Evolutionary conservation across 2,329 filamentous ascomycete species (phyloP).

Genomic region (Colletotrichum spaethianum): DNA sequence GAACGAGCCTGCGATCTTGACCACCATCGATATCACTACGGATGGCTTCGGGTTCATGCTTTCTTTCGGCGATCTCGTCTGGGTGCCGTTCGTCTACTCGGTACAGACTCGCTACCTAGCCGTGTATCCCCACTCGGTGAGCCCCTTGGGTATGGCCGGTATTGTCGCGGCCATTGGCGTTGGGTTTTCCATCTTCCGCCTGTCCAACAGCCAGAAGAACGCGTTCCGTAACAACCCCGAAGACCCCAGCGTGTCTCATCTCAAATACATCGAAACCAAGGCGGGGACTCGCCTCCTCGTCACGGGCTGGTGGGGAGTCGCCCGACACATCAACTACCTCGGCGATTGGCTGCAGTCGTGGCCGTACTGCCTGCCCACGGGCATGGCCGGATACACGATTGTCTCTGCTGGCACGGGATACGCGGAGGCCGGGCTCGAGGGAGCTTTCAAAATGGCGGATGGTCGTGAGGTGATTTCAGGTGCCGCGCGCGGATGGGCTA

Average conservation of each 20-base stretch:
- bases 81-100: constrained; percentile 92
- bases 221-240: constrained; percentile 89
- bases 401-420: constrained; percentile 65
- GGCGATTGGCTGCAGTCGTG: constrained; percentile 96
- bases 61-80: constrained; percentile 90
- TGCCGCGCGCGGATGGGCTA: constrained; percentile 84
- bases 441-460: constrained; percentile 70
- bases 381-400: constrained; percentile 85
- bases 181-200: constrained; percentile 93
- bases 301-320: constrained; percentile 93
- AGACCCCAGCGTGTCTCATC: constrained; percentile 83
- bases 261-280: constrained; percentile 89
- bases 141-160: constrained; percentile 73
- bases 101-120: constrained; percentile 89
- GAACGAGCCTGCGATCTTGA: constrained; percentile 91
- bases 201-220: constrained; percentile 97
- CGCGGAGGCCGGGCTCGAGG: constrained; percentile 63
- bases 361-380: constrained; percentile 91
- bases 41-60: constrained; percentile 98
- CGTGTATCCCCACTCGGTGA: constrained; percentile 85
- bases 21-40: constrained; percentile 93
- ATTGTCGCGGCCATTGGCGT: constrained; percentile 77
- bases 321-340: constrained; percentile 95
- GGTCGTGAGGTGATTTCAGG: constrained; percentile 78
- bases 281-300: constrained; percentile 85